Base-by-base conservation (phyloP, 768 basidiomycete species). In the Pleurotus platypus region DNA sequence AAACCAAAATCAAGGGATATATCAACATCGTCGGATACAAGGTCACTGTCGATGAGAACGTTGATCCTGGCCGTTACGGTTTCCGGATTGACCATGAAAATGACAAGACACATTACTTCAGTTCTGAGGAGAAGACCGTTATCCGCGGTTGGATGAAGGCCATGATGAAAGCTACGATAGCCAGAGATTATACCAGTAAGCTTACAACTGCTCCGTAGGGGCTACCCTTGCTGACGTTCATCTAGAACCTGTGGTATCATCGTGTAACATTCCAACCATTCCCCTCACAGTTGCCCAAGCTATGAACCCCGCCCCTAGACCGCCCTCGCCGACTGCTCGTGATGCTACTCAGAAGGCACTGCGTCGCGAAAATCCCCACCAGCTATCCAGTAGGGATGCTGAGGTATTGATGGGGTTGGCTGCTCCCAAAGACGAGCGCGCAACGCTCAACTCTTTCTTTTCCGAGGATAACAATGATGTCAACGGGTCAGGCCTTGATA, bases 121-220 rank as follows among this genome's bases (percentile, higher is more conserved):
- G 91, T 61, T 93, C 92, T 0, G 90, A 94, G 20, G 94, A 98
- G 66, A 92, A 93, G 70, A 65, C 74, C 0, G 72, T 84, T 38
- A 81, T 97, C 48, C 85, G 97, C n/a, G 93, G 93, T 62, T 98
- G 97, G 96, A 98, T 98, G 97, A 99, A 98, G 75, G 93, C 95
- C 6, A 84, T 99, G 62, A 98, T 98, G 93, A 99, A 98, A 69
- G 93, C 96, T 2, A 98, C 96, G 11, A 99, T 99, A 63, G 88
- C 84, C 7, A 78, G 97, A 56, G 97, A 98, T 69, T 98, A 95
- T 67, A 82, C 88, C 7, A 89, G 94, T 95, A 64, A 39, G 88
- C 78, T 39, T 50, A 56, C 46, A 13, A 42, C 5, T 27, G 4
- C 46, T 20, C 15, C 49, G 11, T 16, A 4, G 22, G 26, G 13